A percentile compares a stretch with the other conserved stretches of the same genome.
Conservation (phyloP, 2,329 filamentous ascomycete genomes). For the Nemania diffusa region DNA sequence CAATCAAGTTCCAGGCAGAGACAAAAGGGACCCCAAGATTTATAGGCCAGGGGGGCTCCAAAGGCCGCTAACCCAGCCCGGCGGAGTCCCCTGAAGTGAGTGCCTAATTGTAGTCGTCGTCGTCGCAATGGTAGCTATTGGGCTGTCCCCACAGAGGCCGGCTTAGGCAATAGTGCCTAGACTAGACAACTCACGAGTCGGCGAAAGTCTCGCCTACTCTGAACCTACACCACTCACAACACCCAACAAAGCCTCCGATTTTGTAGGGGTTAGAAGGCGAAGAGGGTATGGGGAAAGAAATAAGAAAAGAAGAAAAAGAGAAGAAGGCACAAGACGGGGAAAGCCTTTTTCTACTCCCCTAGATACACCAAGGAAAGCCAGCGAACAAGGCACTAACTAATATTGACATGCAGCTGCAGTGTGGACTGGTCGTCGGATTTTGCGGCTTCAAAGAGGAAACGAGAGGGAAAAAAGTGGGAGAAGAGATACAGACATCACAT, state of each 20-base stretch:
- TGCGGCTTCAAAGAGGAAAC: slow-evolving; percentile 26
- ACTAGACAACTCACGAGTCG: slow-evolving; percentile 11
- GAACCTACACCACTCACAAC: slow-evolving; percentile 28
- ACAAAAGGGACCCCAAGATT: background rate
- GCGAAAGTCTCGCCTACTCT: slow-evolving; percentile 26
- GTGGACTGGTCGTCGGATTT: slow-evolving; percentile 33
- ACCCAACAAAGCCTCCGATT: background rate
- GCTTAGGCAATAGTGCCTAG: background rate
- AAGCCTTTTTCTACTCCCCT: slow-evolving; percentile 26
- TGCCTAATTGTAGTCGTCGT: background rate
- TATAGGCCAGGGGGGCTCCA: slow-evolving; percentile 6
- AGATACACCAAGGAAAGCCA: slow-evolving; percentile 22
- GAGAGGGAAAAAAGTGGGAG: slow-evolving; percentile 31
- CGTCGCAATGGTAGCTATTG: slow-evolving; percentile 28
- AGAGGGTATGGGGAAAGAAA: slow-evolving; percentile 12
- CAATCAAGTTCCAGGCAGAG: slow-evolving; percentile 15
- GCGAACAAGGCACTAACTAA: slow-evolving; percentile 28
- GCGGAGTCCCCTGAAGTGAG: slow-evolving; percentile 15
- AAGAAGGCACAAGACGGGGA: slow-evolving; percentile 5
- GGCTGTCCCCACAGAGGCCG: slow-evolving; percentile 19
- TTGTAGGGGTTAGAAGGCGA: background rate
- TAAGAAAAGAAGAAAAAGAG: background rate
- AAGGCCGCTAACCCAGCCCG: slow-evolving; percentile 31
- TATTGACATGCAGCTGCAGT: slow-evolving; percentile 36
- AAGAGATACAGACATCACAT: background rate